Conservation (phyloP, 2,329 filamentous ascomycete genomes). For the Incumbomyces delicatus region DNA sequence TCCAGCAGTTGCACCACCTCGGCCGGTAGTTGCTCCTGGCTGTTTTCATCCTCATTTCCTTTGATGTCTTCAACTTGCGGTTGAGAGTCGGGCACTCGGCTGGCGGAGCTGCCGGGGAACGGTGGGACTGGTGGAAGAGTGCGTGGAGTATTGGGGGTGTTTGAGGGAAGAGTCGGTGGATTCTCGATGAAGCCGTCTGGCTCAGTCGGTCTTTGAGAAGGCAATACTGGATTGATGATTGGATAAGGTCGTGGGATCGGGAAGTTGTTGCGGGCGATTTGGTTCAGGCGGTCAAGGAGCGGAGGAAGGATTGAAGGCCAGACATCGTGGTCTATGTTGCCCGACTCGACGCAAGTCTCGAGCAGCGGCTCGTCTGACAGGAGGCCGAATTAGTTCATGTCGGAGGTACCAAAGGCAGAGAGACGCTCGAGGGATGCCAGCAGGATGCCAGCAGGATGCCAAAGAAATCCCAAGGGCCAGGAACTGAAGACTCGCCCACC, state of each 20-base stretch:
- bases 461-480: too few species aligned
- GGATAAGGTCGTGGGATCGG: conserved; percentile 52
- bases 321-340: conserved; percentile 48
- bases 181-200: conserved; percentile 14
- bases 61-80: conserved; percentile 34
- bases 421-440: not conserved
- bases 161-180: conserved; percentile 21
- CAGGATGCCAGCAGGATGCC: too few species aligned
- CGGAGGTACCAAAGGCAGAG: not conserved
- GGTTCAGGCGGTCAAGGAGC: conserved; percentile 58
- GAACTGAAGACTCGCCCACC: too few species aligned
- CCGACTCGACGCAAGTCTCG: conserved; percentile 47
- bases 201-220: conserved; percentile 18
- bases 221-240: conserved; percentile 33
- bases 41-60: conserved; percentile 13
- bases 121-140: conserved; percentile 30
- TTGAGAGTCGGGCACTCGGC: conserved; percentile 35
- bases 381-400: too few species aligned
- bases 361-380: conserved; percentile 43
- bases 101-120: conserved; percentile 27
- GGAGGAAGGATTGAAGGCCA: conserved; percentile 60
- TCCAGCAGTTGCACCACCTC: conserved; percentile 53
- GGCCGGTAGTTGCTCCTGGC: conserved; percentile 43
- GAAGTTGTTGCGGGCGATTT: conserved; percentile 71
- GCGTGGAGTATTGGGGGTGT: conserved; percentile 27